phyloP scores from a whole-genome alignment of 345 rosid species.

The Xanthoceras sorbifolium region DNA sequence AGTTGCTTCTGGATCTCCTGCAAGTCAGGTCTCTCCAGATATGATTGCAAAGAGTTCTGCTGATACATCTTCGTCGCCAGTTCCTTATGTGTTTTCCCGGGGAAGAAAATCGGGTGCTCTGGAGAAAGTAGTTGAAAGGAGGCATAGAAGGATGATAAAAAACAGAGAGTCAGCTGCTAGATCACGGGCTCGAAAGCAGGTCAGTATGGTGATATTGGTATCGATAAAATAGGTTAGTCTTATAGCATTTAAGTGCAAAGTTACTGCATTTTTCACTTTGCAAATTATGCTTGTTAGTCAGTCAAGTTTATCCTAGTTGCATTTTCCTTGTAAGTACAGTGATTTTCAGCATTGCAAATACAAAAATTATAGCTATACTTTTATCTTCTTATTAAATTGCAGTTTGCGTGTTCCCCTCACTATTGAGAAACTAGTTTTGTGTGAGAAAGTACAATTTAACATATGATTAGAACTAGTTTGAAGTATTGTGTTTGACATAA shows the following conservation, averaged over 20 bases:
- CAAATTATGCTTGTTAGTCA: background rate
- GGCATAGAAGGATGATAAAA: slow-evolving; percentile 98
- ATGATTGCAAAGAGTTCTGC: slow-evolving; percentile 52
- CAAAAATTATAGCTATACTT: background rate
- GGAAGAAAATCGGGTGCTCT: slow-evolving; percentile 69
- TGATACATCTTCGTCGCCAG: slow-evolving; percentile 72
- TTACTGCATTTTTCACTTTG: background rate
- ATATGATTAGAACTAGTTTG: background rate
- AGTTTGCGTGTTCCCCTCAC: background rate
- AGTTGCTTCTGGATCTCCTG: slow-evolving; percentile 63
- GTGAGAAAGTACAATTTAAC: background rate
- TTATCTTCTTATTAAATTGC: background rate
- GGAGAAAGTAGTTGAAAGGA: slow-evolving; percentile 93
- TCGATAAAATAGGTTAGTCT: background rate
- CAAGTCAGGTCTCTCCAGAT: slow-evolving; percentile 56
- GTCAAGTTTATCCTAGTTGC: background rate
- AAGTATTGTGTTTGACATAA: background rate
- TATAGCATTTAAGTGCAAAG: background rate
- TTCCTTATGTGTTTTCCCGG: slow-evolving; percentile 70
- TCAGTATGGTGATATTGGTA: slow-evolving; percentile 26
- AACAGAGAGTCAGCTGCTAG: slow-evolving; percentile 98
- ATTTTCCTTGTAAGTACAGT: background rate
- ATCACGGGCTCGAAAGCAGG: slow-evolving; percentile 99
- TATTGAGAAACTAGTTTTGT: background rate
- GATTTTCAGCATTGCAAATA: background rate